These are phyloP conservation scores for Paratinospora sagittata DNA, from an alignment of 164 flowering plant species.

Conservation along the genomic window DNA sequence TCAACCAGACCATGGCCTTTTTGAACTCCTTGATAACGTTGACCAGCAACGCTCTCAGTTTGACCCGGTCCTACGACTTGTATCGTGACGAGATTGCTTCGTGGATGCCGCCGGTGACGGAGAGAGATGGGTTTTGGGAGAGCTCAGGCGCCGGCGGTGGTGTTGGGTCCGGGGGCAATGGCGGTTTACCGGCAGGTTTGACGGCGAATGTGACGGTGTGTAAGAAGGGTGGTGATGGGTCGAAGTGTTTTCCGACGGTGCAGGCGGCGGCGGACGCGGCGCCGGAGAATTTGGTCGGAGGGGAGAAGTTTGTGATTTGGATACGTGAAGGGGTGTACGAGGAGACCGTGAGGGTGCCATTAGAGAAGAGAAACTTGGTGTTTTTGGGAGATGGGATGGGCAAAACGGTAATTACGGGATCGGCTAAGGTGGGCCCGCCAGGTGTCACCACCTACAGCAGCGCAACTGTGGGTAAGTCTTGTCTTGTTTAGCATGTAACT, in stretches of 20 bases:
- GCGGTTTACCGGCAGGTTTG: conserved; percentile 38
- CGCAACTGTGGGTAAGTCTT: conserved; percentile 81
- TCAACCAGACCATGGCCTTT: conserved; percentile 56
- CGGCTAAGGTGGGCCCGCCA: conserved; percentile 35
- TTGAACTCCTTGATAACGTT: conserved; percentile 26
- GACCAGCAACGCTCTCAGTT: conserved; percentile 61
- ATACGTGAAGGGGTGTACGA: conserved; percentile 73
- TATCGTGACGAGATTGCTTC: conserved; percentile 37
- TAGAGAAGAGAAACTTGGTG: conserved; percentile 67
- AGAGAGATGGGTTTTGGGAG: no score
- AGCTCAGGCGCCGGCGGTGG: conserved; percentile 18
- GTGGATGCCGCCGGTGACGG: conserved; percentile 78
- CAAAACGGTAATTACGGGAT: conserved; percentile 83
- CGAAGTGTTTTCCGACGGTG: conserved; percentile 42
- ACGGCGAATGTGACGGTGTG: conserved; percentile 64
- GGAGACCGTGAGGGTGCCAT: conserved; percentile 66
- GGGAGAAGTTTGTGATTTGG: conserved; percentile 45
- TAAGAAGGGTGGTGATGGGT: conserved; percentile 34
- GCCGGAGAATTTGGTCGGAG: conserved; percentile 32
- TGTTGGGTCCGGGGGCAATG: no score
- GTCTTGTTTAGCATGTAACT: no score
- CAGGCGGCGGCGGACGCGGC: conserved; percentile 77
- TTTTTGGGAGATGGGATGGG: conserved; percentile 91
- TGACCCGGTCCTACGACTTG: conserved; percentile 51
- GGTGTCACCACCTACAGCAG: conserved; percentile 70